A percentile compares a stretch with the other conserved stretches of the same genome.
Evolutionary conservation across 345 rosid genomes (phyloP).

Genomic region (Brassica cretica): DNA sequence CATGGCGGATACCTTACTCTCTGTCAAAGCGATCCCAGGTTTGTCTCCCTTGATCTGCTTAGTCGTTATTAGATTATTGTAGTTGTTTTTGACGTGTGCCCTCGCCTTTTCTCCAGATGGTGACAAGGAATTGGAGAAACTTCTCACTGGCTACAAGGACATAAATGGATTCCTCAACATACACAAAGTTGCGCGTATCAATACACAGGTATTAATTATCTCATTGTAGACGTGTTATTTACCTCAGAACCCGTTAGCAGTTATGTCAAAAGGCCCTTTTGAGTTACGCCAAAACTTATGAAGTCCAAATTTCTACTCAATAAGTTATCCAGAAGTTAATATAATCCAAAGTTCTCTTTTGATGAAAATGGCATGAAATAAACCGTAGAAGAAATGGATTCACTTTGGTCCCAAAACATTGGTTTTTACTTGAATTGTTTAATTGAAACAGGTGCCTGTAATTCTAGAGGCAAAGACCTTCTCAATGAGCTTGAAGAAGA

Average conservation of each 20-base stretch:
- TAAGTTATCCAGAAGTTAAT: background rate
- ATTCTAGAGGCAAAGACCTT: constrained; percentile 83
- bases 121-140: constrained; percentile 77
- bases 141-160: constrained; percentile 89
- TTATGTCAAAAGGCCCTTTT: too few relatives aligned
- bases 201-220: constrained; percentile 72
- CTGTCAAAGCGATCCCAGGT: constrained; percentile 90
- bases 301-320: constrained; percentile 7
- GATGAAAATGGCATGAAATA: background rate
- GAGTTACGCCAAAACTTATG: background rate
- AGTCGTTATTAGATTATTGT: background rate
- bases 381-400: background rate
- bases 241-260: too few relatives aligned
- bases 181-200: constrained; percentile 78
- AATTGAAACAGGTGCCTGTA: constrained; percentile 63
- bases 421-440: constrained; percentile 11
- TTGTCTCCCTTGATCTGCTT: constrained; percentile 17
- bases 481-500: constrained; percentile 80
- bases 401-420: background rate
- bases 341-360: too few relatives aligned
- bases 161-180: constrained; percentile 85
- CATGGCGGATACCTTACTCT: constrained; percentile 81
- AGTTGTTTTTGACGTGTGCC: background rate
- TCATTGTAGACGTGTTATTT: background rate
- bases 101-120: constrained; percentile 49